Evolutionary conservation across 2,329 filamentous ascomycete genomes (phyloP).

Genomic region (Penicillium sp.): DNA sequence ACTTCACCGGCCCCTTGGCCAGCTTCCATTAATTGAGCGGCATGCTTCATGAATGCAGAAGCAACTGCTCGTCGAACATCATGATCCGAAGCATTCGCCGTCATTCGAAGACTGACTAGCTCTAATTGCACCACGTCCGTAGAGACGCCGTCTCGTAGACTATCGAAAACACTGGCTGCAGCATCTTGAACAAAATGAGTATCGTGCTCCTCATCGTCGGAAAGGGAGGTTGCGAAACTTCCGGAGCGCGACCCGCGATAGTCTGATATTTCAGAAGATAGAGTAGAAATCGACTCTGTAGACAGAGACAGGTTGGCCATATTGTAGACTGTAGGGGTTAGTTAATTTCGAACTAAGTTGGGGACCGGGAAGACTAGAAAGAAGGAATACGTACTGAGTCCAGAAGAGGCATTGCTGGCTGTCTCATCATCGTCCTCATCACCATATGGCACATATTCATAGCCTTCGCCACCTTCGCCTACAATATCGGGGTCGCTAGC

Average conservation of each 20-base stretch:
- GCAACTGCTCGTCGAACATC: slow-evolving; percentile 88
- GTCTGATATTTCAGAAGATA: slow-evolving; percentile 61
- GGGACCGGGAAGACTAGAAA: slow-evolving; percentile 5
- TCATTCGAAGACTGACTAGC: slow-evolving; percentile 89
- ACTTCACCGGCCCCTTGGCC: slow-evolving; percentile 67
- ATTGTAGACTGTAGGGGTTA: slow-evolving; percentile 52
- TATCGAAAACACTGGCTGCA: slow-evolving; percentile 83
- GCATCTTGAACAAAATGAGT: slow-evolving; percentile 86
- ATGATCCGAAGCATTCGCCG: slow-evolving; percentile 85
- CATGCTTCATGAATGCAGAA: slow-evolving; percentile 80
- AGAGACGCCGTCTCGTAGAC: slow-evolving; percentile 72
- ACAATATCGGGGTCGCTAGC: slow-evolving; percentile 59
- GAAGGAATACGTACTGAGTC: slow-evolving; percentile 36
- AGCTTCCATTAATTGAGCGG: slow-evolving; percentile 69
- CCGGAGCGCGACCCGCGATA: slow-evolving; percentile 64
- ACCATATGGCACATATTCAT: slow-evolving; percentile 68
- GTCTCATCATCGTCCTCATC: slow-evolving; percentile 70
- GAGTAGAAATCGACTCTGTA: slow-evolving; percentile 65
- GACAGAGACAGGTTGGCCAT: slow-evolving; percentile 53
- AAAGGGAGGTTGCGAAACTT: slow-evolving; percentile 75
- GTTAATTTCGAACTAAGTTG: background rate
- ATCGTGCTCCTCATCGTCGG: slow-evolving; percentile 62
- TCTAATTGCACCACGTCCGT: slow-evolving; percentile 91
- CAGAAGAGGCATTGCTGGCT: slow-evolving; percentile 61
- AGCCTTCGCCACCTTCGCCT: slow-evolving; percentile 63